Percentiles rank a stretch among this genome's conserved stretches.
These are phyloP conservation scores for Vanrija sp. DNA, from an alignment of 1,284 basidiomycete species.

Conservation along the genomic window DNA sequence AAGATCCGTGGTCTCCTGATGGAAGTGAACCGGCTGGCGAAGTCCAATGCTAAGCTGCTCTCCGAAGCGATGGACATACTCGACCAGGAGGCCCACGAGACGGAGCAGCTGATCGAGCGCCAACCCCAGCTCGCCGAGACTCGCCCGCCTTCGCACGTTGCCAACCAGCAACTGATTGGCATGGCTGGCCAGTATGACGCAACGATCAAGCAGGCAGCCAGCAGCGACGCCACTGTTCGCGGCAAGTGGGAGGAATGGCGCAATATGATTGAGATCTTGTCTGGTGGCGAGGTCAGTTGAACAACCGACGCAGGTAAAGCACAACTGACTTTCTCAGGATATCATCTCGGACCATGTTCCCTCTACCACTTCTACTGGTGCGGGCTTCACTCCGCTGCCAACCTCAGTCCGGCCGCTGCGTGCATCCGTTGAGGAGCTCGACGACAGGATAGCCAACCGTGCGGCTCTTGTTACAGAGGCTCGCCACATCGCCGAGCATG, in stretches of 20 bases:
- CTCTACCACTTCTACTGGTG: conserved; percentile 23
- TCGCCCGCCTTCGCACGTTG: conserved; percentile 67
- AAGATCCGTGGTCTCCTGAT: conserved; percentile 69
- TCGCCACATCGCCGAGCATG: conserved; percentile 60
- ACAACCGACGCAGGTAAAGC: too few relatives aligned
- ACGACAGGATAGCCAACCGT: conserved; percentile 64
- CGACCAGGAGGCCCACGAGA: conserved; percentile 83
- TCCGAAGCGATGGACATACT: conserved; percentile 82
- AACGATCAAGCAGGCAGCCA: conserved; percentile 67
- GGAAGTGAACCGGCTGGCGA: conserved; percentile 66
- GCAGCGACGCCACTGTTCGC: conserved; percentile 70
- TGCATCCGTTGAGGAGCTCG: conserved; percentile 71
- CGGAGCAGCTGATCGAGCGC: conserved; percentile 58
- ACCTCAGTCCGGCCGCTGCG: conserved; percentile 65
- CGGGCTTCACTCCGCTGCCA: conserved; percentile 29
- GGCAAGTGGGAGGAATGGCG: conserved; percentile 86
- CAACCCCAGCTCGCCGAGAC: conserved; percentile 48
- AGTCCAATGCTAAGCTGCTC: conserved; percentile 61
- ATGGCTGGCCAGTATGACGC: conserved; percentile 67
- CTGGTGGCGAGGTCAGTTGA: conserved; percentile 62
- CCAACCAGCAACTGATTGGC: conserved; percentile 67
- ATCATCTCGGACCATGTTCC: conserved; percentile 59
- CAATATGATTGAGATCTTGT: conserved; percentile 65
- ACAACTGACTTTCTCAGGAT: conserved; percentile 52
- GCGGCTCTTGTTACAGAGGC: conserved; percentile 65